Base-by-base conservation (phyloP, 2,329 filamentous ascomycete species). In the Colletotrichum tabaci region DNA sequence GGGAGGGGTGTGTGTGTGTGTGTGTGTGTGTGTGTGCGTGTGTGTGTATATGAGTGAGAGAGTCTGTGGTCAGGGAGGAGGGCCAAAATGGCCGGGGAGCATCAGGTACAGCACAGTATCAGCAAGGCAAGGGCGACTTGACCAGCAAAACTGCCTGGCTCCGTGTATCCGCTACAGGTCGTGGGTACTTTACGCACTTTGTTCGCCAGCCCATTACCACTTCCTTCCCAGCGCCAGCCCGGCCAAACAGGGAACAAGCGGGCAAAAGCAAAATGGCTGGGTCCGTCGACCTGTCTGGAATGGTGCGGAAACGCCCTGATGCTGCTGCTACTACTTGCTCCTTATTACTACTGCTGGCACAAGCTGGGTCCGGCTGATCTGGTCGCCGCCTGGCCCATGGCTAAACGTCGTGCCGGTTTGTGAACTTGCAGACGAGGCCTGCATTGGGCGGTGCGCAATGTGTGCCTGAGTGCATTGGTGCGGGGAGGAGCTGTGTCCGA, bases 61-160 rank as follows among this genome's bases (percentile, higher is more conserved):
- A 55, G 69, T 38, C 62, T 64, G 47, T 52, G 46, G 47, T 71
- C 68, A 69, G 58, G 69, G 65, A 69, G 65, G 58, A 69, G 65
- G 58, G 66, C 65, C n/a, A 69, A 49, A 53, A 55, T 68, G 53
- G 53, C n/a, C 46, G 53, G 64, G 66, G 58, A 68, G 53, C 65
- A 60, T 69, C 38, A 71, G 70, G 70, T 72, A 72, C 67, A 72
- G 66, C 70, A 72, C 70, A 72, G 70, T 72, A 72, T 71, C 46
- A 71, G 70, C 61, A 61, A 66, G 46, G 52, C 61, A 52, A 30
- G 57, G 67, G 55, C 38, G n/a, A 71, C 70, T 49, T 44, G 50
- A 57, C 66, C 70, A 57, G 61, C 61, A 49, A 66, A 61, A 71
- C 66, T 71, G 70, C 61, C 58, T 71, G 69, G 69, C 61, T 40